Conservation (phyloP, 1,284 basidiomycete species). For the Rhodotorula sp. region DNA sequence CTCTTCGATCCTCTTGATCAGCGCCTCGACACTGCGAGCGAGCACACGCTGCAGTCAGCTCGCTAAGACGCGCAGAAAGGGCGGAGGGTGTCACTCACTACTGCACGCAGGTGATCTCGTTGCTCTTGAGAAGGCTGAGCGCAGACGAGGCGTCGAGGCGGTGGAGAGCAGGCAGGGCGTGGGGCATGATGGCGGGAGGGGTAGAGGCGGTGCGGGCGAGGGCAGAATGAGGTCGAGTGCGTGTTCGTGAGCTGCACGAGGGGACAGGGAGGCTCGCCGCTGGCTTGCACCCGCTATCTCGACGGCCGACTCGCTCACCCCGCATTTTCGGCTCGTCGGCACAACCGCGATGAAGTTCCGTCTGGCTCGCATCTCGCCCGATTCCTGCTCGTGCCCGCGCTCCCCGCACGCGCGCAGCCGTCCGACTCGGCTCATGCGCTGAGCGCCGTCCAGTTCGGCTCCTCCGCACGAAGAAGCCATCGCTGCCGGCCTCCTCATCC, state of each 20-base stretch:
- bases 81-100: conserved; percentile 17
- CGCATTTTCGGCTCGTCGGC: background rate
- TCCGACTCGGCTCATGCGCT: no score
- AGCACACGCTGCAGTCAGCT: background rate
- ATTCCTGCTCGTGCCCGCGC: background rate
- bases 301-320: no score
- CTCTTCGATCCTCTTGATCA: conserved; percentile 43
- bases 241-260: background rate
- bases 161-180: conserved; percentile 11
- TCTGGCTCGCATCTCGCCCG: background rate
- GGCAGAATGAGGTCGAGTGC: no score
- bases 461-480: no score
- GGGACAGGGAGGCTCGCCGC: no score
- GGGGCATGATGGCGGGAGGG: background rate
- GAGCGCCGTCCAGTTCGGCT: background rate
- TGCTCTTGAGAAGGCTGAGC: conserved; percentile 8
- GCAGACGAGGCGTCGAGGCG: conserved; percentile 28
- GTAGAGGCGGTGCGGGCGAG: background rate
- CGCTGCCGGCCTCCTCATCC: no score
- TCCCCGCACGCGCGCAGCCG: background rate
- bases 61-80: background rate
- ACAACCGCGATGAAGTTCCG: background rate
- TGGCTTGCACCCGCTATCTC: background rate
- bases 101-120: conserved; percentile 14
- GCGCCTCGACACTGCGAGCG: conserved; percentile 37